Conservation (phyloP, 1,139 yeast species). For the Candida glucosophila region DNA sequence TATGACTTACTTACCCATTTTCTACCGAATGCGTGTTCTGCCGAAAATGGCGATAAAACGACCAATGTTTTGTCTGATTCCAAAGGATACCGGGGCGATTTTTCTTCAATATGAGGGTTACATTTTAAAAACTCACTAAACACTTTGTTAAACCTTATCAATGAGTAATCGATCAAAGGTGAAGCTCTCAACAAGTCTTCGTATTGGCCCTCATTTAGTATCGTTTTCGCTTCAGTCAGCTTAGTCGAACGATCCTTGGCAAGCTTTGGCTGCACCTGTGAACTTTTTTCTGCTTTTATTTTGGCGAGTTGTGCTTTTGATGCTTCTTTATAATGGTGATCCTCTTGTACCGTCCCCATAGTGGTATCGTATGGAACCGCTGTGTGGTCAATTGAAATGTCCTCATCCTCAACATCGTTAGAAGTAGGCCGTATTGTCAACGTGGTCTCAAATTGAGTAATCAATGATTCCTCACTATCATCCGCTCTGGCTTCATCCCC, state of each 20-base stretch:
- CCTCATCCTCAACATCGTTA: slow-evolving; percentile 28
- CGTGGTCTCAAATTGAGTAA: slow-evolving; percentile 41
- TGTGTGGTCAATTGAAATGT: slow-evolving; percentile 36
- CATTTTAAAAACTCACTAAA: slow-evolving; percentile 42
- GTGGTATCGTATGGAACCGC: slow-evolving; percentile 26
- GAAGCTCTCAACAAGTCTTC: slow-evolving; percentile 24
- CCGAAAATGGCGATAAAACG: slow-evolving; percentile 50
- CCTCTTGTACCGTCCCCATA: slow-evolving; percentile 15
- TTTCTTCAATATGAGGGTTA: slow-evolving; percentile 47
- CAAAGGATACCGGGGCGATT: slow-evolving; percentile 37
- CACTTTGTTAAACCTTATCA: slow-evolving; percentile 31
- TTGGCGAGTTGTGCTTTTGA: not conserved
- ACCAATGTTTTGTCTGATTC: slow-evolving; percentile 44
- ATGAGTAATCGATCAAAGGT: slow-evolving; percentile 23
- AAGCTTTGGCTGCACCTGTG: not conserved
- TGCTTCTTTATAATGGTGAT: slow-evolving; percentile 2
- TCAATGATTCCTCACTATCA: slow-evolving; percentile 39
- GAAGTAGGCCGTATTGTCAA: slow-evolving; percentile 35
- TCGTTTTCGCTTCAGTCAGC: too few relatives aligned
- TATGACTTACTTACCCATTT: slow-evolving; percentile 70
- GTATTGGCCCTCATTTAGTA: slow-evolving; percentile 4
- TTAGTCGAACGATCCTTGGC: not conserved
- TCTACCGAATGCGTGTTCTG: slow-evolving; percentile 66
- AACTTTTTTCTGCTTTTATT: not conserved
- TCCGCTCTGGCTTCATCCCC: slow-evolving; percentile 11